A percentile compares a stretch with the other conserved stretches of the same genome.
phyloP scores from a whole-genome alignment of 257 asterid species.

The Jaltomata sinuosa region DNA sequence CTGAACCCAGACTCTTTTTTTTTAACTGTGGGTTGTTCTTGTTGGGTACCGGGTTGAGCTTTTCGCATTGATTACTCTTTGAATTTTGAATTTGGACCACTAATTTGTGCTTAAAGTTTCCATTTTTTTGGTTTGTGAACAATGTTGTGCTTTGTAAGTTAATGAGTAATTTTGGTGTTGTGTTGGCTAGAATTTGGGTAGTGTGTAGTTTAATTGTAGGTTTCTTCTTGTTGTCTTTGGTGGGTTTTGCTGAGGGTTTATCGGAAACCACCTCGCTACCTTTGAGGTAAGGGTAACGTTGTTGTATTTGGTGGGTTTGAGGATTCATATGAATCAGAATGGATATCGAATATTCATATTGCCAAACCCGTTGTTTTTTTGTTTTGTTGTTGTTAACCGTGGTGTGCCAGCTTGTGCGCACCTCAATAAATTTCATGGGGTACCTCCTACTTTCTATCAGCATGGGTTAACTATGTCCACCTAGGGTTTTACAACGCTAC shows the following conservation, averaged over 20 bases:
- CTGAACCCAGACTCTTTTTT: no score
- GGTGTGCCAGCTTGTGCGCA: no score
- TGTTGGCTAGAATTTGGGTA: neutral
- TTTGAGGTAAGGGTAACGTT: no score
- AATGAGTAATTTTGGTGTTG: neutral
- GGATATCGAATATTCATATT: neutral
- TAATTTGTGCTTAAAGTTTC: neutral
- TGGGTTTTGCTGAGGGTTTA: neutral
- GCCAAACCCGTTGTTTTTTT: neutral
- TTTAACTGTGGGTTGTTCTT: no score
- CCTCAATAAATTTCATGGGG: no score
- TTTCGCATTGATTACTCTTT: no score
- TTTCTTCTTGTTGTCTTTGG: neutral
- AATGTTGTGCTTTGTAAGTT: neutral
- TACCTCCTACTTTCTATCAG: neutral
- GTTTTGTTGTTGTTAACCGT: no score
- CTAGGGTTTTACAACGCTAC: neutral
- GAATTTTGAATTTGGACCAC: neutral
- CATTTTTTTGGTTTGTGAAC: neutral
- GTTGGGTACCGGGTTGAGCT: no score
- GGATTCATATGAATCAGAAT: neutral
- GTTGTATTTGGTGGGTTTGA: neutral
- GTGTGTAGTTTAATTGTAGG: neutral
- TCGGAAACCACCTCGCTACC: no score
- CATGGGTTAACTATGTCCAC: neutral